phyloP scores from a whole-genome alignment of 495 filamentous ascomycete species.

The Annulohypoxylon moriforme region DNA sequence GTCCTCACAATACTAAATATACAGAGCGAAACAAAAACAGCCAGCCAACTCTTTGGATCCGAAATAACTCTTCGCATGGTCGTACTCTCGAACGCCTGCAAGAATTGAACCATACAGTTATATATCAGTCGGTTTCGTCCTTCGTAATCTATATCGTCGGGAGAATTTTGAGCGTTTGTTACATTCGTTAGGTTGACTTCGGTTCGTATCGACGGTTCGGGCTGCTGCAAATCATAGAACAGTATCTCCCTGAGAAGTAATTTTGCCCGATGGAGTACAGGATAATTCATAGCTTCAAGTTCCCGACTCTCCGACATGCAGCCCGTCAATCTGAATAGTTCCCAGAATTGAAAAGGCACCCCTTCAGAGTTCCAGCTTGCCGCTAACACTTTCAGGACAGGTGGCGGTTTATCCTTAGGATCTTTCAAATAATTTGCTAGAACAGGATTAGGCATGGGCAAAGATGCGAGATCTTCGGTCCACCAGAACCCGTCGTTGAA shows the following conservation, averaged over 20 bases:
- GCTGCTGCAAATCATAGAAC: slow-evolving; percentile 62
- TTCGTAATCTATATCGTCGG: slow-evolving; percentile 59
- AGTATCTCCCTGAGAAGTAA: slow-evolving; percentile 60
- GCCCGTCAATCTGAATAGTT: slow-evolving; percentile 58
- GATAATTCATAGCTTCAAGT: slow-evolving; percentile 54
- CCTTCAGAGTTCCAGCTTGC: slow-evolving; percentile 61
- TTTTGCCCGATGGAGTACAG: slow-evolving; percentile 60
- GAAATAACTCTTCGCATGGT: slow-evolving; percentile 51
- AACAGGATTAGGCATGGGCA: slow-evolving; percentile 57
- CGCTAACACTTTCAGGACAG: slow-evolving; percentile 56
- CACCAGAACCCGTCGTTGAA: slow-evolving; percentile 65
- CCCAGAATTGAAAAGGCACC: slow-evolving; percentile 58
- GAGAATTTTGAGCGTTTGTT: slow-evolving; percentile 47
- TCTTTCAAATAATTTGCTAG: slow-evolving; percentile 56
- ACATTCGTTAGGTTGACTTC: slow-evolving; percentile 54
- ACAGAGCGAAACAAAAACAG: slow-evolving; percentile 60
- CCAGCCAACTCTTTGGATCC: slow-evolving; percentile 58
- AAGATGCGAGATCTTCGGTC: slow-evolving; percentile 60
- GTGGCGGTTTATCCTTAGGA: slow-evolving; percentile 54
- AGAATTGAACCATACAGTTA: slow-evolving; percentile 59
- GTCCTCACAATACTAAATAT: slow-evolving; percentile 64
- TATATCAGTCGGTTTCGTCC: slow-evolving; percentile 59
- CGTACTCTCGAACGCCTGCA: slow-evolving; percentile 59
- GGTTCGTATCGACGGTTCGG: slow-evolving; percentile 58
- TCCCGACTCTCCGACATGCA: slow-evolving; percentile 56